Conservation (phyloP, 2,329 filamentous ascomycete genomes). For the Fusarium tuaranense region DNA sequence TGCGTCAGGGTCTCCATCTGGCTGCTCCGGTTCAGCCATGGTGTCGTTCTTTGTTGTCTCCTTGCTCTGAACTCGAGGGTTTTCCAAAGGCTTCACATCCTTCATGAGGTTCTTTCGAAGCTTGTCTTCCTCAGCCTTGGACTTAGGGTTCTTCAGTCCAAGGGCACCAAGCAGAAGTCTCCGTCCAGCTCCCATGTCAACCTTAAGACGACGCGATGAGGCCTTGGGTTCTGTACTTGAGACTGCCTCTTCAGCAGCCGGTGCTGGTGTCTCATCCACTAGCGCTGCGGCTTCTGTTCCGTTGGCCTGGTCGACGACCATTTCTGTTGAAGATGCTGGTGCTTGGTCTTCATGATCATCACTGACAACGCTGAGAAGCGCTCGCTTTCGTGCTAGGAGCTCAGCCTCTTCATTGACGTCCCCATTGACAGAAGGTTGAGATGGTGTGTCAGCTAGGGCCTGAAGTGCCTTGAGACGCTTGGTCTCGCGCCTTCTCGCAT, state of each 20-base stretch:
- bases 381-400: slow-evolving; percentile 55
- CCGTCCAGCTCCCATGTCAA: slow-evolving; percentile 69
- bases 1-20: slow-evolving; percentile 63
- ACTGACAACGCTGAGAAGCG: slow-evolving; percentile 50
- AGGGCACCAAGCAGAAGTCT: slow-evolving; percentile 79
- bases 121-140: slow-evolving; percentile 74
- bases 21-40: slow-evolving; percentile 17
- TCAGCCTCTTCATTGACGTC: slow-evolving; percentile 38
- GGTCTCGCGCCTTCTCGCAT: slow-evolving; percentile 59
- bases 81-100: slow-evolving; percentile 57
- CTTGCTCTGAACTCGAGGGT: slow-evolving; percentile 47
- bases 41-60: slow-evolving; percentile 18
- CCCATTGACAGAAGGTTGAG: slow-evolving; percentile 27
- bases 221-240: slow-evolving; percentile 18
- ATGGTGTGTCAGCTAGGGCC: slow-evolving; percentile 24
- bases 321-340: slow-evolving; percentile 1
- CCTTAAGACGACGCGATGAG: slow-evolving; percentile 34
- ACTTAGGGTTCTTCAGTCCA: slow-evolving; percentile 76
- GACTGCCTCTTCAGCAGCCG: background rate
- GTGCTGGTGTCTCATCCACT: background rate
- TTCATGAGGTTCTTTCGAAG: slow-evolving; percentile 70
- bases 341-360: slow-evolving; percentile 23
- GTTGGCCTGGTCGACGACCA: background rate
- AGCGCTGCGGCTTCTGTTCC: slow-evolving; percentile 11
- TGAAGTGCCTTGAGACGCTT: slow-evolving; percentile 41